A percentile compares a stretch with the other conserved stretches of the same genome.
Evolutionary conservation across 139 green algal genomes (phyloP).

Genomic region (Closterium sp.): DNA sequence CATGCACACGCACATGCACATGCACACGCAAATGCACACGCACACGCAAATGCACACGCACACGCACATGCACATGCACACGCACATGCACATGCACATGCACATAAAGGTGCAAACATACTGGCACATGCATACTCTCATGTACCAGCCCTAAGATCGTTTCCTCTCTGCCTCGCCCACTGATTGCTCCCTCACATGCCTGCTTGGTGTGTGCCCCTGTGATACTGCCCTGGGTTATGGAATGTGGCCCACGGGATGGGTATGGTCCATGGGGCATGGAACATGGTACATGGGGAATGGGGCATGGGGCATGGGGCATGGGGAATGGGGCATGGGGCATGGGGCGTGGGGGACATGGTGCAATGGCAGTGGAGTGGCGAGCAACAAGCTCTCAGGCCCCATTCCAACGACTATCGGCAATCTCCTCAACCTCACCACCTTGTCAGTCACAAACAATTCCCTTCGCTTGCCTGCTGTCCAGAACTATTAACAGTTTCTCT

Average conservation of each 20-base stretch:
- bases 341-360: background rate
- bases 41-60: background rate
- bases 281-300: background rate
- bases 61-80: background rate
- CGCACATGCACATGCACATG: background rate
- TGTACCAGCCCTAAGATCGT: too few relatives aligned
- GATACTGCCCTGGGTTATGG: background rate
- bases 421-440: background rate
- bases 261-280: too few relatives aligned
- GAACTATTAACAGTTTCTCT: too few relatives aligned
- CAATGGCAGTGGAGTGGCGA: background rate
- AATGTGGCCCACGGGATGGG: background rate
- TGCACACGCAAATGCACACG: too few relatives aligned
- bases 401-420: background rate
- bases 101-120: background rate
- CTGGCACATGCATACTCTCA: background rate
- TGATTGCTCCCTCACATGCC: background rate
- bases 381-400: background rate
- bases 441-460: too few relatives aligned
- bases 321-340: background rate
- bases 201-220: background rate
- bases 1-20: too few relatives aligned
- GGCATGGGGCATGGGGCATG: background rate
- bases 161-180: background rate
- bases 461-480: too few relatives aligned